These are phyloP conservation scores for Osmozyma mogii DNA, from an alignment of 805 yeast species.

Conservation along the genomic window DNA sequence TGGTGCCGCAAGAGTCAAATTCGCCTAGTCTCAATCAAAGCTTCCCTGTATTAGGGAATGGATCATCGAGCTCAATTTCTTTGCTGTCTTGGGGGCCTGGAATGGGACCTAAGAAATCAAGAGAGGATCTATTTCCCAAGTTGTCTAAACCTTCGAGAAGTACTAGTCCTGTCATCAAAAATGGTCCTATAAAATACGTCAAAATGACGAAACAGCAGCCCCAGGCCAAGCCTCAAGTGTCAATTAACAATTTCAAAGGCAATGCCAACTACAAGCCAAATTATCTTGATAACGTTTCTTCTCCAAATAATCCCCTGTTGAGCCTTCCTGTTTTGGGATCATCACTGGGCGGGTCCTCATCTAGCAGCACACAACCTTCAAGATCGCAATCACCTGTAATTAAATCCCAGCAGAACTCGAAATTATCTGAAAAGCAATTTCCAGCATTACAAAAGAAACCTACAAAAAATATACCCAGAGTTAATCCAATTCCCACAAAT, in stretches of 20 bases:
- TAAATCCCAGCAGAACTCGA: slow-evolving; percentile 21
- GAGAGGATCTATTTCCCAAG: slow-evolving; percentile 26
- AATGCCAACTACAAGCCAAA: slow-evolving; percentile 20
- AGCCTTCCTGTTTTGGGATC: slow-evolving; percentile 21
- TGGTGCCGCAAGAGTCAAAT: slow-evolving; percentile 14
- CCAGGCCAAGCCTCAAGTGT: slow-evolving; percentile 6
- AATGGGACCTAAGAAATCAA: slow-evolving; percentile 2
- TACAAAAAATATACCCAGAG: slow-evolving; percentile 44
- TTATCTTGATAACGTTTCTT: slow-evolving; percentile 23
- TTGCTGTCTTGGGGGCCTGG: slow-evolving; percentile 21
- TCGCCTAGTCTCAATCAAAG: slow-evolving; percentile 16
- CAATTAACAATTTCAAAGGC: slow-evolving; percentile 13
- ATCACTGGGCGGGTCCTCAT: neutral
- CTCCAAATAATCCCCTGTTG: no score
- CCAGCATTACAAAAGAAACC: slow-evolving; percentile 43
- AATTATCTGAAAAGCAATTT: slow-evolving; percentile 27
- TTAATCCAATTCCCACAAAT: slow-evolving; percentile 35
- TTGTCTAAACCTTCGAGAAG: slow-evolving; percentile 21
- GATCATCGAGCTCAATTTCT: slow-evolving; percentile 6
- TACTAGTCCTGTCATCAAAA: slow-evolving; percentile 8
- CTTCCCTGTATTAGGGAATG: slow-evolving; percentile 43
- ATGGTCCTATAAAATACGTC: slow-evolving; percentile 28
- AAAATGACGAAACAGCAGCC: slow-evolving; percentile 16
- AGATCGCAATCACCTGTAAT: no score
- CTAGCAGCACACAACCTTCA: neutral